These are phyloP conservation scores for Ajuga reptans DNA, from an alignment of 305 asterid genomes.

Conservation along the genomic window DNA sequence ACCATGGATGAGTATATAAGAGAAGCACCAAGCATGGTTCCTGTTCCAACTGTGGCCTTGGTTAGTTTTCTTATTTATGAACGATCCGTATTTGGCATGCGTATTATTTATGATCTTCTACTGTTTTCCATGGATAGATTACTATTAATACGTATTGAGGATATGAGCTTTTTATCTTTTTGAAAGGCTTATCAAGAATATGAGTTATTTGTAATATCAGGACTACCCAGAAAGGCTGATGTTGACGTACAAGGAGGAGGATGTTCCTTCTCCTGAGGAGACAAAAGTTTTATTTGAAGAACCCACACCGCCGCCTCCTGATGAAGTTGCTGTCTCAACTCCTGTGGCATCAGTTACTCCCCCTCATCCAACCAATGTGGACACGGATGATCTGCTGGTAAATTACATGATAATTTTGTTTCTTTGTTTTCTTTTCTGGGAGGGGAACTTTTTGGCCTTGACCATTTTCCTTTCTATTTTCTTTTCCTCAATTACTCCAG, in stretches of 20 bases:
- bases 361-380: constrained; percentile 43
- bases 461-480: constrained; percentile 17
- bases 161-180: neutral
- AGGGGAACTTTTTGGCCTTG: constrained; percentile 3
- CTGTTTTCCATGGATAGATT: neutral
- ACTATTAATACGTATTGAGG: neutral
- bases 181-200: neutral
- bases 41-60: constrained; percentile 48
- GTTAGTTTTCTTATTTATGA: constrained; percentile 38
- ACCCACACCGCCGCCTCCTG: constrained; percentile 37
- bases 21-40: constrained; percentile 59
- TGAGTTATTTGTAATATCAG: constrained; percentile 32
- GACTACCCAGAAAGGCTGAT: constrained; percentile 91
- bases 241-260: constrained; percentile 88
- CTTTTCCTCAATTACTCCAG: constrained; percentile 30
- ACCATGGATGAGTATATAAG: constrained; percentile 67
- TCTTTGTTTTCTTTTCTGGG: neutral
- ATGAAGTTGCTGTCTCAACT: constrained; percentile 37
- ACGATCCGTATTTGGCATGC: neutral
- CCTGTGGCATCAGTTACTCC: constrained; percentile 36
- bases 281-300: constrained; percentile 37
- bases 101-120: neutral
- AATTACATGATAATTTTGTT: constrained; percentile 10
- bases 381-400: constrained; percentile 77
- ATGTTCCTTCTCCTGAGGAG: constrained; percentile 57